These are phyloP conservation scores for Rusavskia elegans DNA, from an alignment of 495 filamentous ascomycete genomes.

Conservation along the genomic window DNA sequence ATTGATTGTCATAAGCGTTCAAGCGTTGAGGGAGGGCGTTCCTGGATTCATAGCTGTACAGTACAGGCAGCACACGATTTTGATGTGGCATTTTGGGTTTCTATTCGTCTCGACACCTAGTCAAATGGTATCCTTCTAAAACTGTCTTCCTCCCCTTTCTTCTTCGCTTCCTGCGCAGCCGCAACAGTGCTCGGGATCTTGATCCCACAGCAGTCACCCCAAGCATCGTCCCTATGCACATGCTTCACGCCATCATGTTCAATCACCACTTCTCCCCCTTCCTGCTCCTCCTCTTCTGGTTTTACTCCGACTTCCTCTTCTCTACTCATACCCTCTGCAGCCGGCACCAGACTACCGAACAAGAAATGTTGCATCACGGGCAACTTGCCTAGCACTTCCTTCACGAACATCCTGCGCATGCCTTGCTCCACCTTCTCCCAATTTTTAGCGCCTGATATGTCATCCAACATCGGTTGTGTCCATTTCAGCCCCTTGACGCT, in stretches of 20 bases:
- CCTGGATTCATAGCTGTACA: not conserved
- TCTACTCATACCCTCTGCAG: slow-evolving; percentile 57
- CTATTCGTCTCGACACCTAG: slow-evolving; percentile 20
- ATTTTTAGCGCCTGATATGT: slow-evolving; percentile 80
- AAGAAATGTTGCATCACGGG: slow-evolving; percentile 98
- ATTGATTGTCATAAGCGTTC: not conserved
- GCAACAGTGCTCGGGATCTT: slow-evolving; percentile 90
- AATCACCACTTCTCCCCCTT: slow-evolving; percentile 34
- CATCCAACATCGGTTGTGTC: slow-evolving; percentile 97
- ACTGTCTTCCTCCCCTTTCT: slow-evolving; percentile 43
- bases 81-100: not conserved
- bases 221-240: slow-evolving; percentile 51
- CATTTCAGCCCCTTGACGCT: slow-evolving; percentile 88
- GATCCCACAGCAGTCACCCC: slow-evolving; percentile 98
- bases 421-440: slow-evolving; percentile 90
- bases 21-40: not conserved
- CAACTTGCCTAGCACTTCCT: slow-evolving; percentile 81
- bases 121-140: slow-evolving; percentile 88
- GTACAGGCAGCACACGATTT: not conserved
- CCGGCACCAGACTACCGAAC: slow-evolving; percentile 73
- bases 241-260: slow-evolving; percentile 50
- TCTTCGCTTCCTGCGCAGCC: slow-evolving; percentile 72
- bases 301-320: slow-evolving; percentile 33
- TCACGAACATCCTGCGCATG: slow-evolving; percentile 92
- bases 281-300: slow-evolving; percentile 33